Conservation (phyloP, 495 filamentous ascomycete genomes). For the Beverwykella pulmonaria region DNA sequence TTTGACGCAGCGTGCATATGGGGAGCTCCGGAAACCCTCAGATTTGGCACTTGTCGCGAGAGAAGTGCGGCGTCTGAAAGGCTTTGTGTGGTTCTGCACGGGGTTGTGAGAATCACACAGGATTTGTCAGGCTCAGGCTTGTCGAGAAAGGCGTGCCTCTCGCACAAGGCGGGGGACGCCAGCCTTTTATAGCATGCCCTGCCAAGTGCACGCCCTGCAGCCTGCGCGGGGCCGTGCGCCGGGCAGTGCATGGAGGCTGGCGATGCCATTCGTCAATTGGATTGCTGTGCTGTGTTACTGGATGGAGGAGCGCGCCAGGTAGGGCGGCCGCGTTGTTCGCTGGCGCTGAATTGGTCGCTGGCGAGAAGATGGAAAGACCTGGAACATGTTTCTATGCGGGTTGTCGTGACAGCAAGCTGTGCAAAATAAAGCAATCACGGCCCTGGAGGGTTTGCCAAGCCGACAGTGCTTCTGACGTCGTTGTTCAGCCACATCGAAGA, state of each 20-base stretch:
- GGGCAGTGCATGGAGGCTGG: constrained; percentile 18
- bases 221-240: constrained; percentile 14
- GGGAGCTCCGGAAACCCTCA: constrained; percentile 45
- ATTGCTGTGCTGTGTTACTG: constrained; percentile 17
- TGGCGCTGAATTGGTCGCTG: constrained; percentile 9
- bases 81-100: constrained; percentile 38
- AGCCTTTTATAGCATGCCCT: constrained; percentile 38
- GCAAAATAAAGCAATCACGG: not conserved
- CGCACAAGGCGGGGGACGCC: constrained; percentile 24
- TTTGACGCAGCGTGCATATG: constrained; percentile 40
- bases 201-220: constrained; percentile 28
- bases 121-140: constrained; percentile 41
- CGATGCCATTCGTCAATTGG: constrained; percentile 32
- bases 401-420: not conserved
- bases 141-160: constrained; percentile 31
- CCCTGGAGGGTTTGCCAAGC: constrained; percentile 6
- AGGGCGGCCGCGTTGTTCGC: constrained; percentile 23
- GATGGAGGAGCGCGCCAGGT: constrained; percentile 19
- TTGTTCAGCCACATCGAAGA: constrained; percentile 9
- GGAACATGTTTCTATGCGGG: constrained; percentile 22
- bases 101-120: constrained; percentile 30
- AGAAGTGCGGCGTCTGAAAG: constrained; percentile 27
- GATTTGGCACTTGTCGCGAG: constrained; percentile 29
- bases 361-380: constrained; percentile 17
- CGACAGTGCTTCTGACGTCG: constrained; percentile 28